Evolutionary conservation across 139 green algal genomes (phyloP).

Genomic region (Dunaliella primolecta): DNA sequence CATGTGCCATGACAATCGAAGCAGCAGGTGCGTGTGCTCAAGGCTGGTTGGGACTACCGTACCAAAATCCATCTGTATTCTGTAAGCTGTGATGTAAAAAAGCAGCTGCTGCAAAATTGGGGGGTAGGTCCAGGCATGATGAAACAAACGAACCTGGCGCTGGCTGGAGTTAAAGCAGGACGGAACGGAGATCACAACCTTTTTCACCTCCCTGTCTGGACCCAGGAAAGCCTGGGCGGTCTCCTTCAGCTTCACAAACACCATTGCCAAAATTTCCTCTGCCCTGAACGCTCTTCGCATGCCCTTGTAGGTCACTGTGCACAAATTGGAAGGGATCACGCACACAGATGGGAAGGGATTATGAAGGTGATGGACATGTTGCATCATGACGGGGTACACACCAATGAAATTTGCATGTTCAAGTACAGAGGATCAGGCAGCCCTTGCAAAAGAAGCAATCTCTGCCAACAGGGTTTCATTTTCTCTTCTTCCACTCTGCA

Average conservation of each 20-base stretch:
- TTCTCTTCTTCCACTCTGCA: no score
- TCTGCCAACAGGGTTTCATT: no score
- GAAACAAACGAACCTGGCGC: constrained; percentile 53
- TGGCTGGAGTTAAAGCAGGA: constrained; percentile 94
- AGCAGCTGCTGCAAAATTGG: neutral
- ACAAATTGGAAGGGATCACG: no score
- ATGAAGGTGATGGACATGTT: no score
- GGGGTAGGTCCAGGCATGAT: neutral
- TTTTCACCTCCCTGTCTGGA: constrained; percentile 35
- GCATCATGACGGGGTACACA: no score
- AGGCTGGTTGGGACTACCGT: neutral
- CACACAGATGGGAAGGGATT: no score
- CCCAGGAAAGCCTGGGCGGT: constrained; percentile 74
- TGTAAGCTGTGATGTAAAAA: neutral
- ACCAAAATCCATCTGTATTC: neutral
- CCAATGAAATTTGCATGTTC: no score
- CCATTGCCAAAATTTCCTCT: constrained; percentile 91
- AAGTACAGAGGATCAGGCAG: no score
- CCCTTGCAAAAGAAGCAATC: no score
- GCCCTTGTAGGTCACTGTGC: constrained; percentile 87
- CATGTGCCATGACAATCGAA: no score
- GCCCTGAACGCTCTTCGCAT: constrained; percentile 84
- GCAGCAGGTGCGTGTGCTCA: no score
- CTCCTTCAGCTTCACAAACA: constrained; percentile 95
- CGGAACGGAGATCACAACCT: constrained; percentile 53